These are phyloP conservation scores for Eucalyptus cloeziana DNA, from an alignment of 345 rosid genomes.

Conservation along the genomic window DNA sequence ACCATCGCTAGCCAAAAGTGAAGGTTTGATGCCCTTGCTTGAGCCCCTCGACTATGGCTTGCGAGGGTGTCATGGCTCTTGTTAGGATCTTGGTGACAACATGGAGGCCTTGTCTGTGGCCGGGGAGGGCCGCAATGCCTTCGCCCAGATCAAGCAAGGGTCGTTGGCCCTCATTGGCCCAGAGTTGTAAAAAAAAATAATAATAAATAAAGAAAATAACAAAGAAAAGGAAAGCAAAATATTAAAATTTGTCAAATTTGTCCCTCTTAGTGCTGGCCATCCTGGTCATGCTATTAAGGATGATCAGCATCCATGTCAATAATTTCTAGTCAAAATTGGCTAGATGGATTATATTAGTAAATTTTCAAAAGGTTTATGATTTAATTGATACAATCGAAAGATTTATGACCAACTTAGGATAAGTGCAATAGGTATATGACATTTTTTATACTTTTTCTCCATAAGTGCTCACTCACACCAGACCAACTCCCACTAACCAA, in stretches of 20 bases:
- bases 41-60: neutral
- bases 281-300: no score
- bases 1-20: neutral
- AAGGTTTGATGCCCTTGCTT: neutral
- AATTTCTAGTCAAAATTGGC: no score
- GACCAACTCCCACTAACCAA: neutral
- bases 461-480: neutral
- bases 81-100: neutral
- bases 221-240: no score
- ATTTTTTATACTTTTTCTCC: no score
- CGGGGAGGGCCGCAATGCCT: rapidly evolving
- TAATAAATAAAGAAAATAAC: no score
- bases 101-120: neutral
- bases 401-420: no score
- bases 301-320: no score
- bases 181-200: rapidly evolving
- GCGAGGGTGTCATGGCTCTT: neutral
- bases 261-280: rapidly evolving
- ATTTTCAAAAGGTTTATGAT: no score
- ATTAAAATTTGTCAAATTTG: no score
- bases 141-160: neutral
- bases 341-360: no score
- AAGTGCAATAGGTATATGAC: no score
- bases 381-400: no score
- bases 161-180: neutral